Evolutionary conservation across 495 filamentous ascomycete genomes (phyloP).

Genomic region (Platismatia glauca): DNA sequence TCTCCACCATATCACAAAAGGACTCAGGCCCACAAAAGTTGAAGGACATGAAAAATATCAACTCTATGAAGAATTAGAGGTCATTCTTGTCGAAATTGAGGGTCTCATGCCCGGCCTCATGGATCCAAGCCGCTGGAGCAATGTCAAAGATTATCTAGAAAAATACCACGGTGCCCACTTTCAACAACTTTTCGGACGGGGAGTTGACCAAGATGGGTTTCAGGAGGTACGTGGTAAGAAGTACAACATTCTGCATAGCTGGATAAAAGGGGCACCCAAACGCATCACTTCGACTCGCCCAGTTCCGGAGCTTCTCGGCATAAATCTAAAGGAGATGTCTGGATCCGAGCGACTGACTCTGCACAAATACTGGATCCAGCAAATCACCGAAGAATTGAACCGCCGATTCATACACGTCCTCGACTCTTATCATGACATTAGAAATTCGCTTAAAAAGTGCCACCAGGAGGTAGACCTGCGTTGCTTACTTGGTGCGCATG

Average conservation of each 20-base stretch:
- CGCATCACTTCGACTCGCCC: slow-evolving; percentile 13
- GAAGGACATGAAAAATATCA: slow-evolving; percentile 17
- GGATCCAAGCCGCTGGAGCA: slow-evolving; percentile 9
- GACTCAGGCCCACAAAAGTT: slow-evolving; percentile 17
- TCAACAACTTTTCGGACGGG: slow-evolving; percentile 24
- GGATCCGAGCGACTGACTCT: slow-evolving; percentile 24
- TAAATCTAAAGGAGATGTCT: slow-evolving; percentile 25
- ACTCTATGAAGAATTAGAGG: slow-evolving; percentile 10
- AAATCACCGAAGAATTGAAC: slow-evolving; percentile 32
- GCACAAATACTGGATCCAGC: slow-evolving; percentile 39
- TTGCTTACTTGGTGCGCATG: slow-evolving; percentile 34
- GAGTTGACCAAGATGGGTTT: slow-evolving; percentile 27
- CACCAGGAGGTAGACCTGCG: slow-evolving; percentile 32
- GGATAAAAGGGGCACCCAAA: slow-evolving; percentile 16
- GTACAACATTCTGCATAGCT: slow-evolving; percentile 15
- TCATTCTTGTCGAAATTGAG: slow-evolving; percentile 9
- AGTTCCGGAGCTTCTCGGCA: slow-evolving; percentile 15
- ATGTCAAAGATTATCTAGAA: slow-evolving; percentile 20
- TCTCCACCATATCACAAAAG: slow-evolving; percentile 18
- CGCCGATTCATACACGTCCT: slow-evolving; percentile 34
- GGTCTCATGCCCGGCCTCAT: slow-evolving; percentile 5
- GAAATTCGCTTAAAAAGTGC: slow-evolving; percentile 19
- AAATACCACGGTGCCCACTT: slow-evolving; percentile 20
- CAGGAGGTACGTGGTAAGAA: slow-evolving; percentile 15
- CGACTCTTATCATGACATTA: slow-evolving; percentile 26